Percentiles rank a stretch among this genome's conserved stretches.
phyloP scores from a whole-genome alignment of 371 early-diverging fungal genomes.

The Batkoa obscura region DNA sequence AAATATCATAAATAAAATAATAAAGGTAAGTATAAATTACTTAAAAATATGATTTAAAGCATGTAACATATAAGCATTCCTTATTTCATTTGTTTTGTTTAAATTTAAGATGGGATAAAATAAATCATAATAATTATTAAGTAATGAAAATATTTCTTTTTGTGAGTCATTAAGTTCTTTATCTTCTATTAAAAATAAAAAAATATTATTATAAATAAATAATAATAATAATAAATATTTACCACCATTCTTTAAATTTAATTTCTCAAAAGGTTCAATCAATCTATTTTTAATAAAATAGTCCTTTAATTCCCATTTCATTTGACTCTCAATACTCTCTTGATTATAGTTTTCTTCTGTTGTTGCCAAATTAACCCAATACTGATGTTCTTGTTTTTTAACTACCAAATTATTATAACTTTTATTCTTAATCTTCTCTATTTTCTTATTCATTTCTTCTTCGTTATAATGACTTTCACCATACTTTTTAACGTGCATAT shows the following conservation, averaged over 20 bases:
- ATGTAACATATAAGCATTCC: slow-evolving; percentile 57
- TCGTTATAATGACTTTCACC: slow-evolving; percentile 22
- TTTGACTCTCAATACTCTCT: no score
- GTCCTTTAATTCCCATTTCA: not conserved
- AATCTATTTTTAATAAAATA: not conserved
- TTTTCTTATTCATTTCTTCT: slow-evolving; percentile 19
- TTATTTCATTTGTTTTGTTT: slow-evolving; percentile 39
- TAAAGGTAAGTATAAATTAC: slow-evolving; percentile 12
- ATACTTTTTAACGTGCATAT: slow-evolving; percentile 15
- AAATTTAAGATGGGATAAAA: slow-evolving; percentile 40
- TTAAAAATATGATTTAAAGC: slow-evolving; percentile 77
- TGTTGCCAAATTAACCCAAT: no score
- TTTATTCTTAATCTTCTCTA: slow-evolving; percentile 13
- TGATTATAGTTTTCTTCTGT: no score
- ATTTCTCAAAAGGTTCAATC: not conserved
- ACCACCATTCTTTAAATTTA: not conserved
- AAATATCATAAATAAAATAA: not conserved
- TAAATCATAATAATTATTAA: slow-evolving; percentile 59
- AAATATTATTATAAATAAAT: not conserved
- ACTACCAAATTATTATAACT: slow-evolving; percentile 7
- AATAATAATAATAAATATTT: not conserved
- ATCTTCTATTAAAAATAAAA: slow-evolving; percentile 5
- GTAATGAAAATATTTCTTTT: slow-evolving; percentile 30
- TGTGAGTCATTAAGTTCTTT: slow-evolving; percentile 30
- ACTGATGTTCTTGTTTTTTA: not conserved